Evolutionary conservation across 306 rosid species (phyloP).

Genomic region (Leucaena leucocephala): DNA sequence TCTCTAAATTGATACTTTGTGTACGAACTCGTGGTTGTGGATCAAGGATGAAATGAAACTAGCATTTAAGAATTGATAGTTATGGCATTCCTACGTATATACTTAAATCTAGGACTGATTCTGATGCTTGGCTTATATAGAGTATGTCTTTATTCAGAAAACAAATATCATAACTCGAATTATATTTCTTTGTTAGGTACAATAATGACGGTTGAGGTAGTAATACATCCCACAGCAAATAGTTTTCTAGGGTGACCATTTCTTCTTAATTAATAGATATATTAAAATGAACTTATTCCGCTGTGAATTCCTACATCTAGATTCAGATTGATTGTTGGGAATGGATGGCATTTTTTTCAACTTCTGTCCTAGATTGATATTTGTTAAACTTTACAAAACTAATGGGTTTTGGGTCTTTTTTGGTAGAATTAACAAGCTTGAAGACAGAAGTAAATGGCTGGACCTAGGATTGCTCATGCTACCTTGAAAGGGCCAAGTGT

Average conservation of each 20-base stretch:
- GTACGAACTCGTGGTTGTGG: background rate
- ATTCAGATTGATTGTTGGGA: background rate
- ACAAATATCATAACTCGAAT: background rate
- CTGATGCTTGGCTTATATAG: background rate
- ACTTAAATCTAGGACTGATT: background rate
- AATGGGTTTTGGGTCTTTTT: background rate
- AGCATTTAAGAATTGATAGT: constrained; percentile 5
- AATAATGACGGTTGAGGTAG: background rate
- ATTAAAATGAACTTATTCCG: background rate
- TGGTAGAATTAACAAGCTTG: constrained; percentile 40
- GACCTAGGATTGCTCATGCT: constrained; percentile 73
- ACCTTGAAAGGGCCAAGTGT: constrained; percentile 86
- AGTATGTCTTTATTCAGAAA: background rate
- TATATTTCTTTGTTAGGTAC: background rate
- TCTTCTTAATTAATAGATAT: background rate
- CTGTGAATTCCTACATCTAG: constrained; percentile 5
- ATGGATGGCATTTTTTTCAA: background rate
- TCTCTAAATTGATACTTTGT: background rate
- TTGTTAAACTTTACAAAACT: background rate
- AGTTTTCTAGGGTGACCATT: background rate
- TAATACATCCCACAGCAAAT: background rate
- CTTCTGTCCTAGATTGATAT: background rate
- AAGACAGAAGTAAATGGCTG: constrained; percentile 58
- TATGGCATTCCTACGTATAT: background rate
- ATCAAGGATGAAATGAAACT: constrained; percentile 20